Percentiles rank a stretch among this genome's conserved stretches.
These are phyloP conservation scores for Populus hybrid DNA, from an alignment of 441 rosid species.

Conservation along the genomic window DNA sequence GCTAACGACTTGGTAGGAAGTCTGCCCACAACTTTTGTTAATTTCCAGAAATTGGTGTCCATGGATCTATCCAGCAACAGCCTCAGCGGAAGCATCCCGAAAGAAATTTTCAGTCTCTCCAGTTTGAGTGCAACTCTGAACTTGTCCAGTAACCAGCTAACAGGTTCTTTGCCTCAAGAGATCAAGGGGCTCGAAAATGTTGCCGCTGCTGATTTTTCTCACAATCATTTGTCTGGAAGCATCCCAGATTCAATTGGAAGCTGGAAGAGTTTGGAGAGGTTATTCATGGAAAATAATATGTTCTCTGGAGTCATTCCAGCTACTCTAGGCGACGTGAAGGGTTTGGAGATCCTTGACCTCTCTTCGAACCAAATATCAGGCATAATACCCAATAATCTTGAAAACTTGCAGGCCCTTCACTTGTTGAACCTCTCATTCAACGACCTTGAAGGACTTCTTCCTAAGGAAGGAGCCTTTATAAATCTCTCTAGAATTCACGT, in stretches of 20 bases:
- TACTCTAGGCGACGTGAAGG: constrained; percentile 33
- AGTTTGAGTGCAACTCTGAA: constrained; percentile 38
- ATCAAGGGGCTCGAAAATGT: constrained; percentile 29
- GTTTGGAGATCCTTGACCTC: constrained; percentile 43
- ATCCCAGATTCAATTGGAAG: constrained; percentile 36
- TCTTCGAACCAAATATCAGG: constrained; percentile 48
- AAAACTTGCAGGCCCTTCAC: constrained; percentile 27
- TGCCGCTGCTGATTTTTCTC: constrained; percentile 36
- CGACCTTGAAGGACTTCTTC: constrained; percentile 39
- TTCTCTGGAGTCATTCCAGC: constrained; percentile 39
- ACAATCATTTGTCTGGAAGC: constrained; percentile 36
- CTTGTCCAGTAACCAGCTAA: constrained; percentile 38
- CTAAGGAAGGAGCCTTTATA: constrained; percentile 27
- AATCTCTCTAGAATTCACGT: constrained; percentile 26
- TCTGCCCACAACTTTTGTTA: constrained; percentile 37
- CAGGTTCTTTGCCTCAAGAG: constrained; percentile 36
- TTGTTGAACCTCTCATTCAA: constrained; percentile 48
- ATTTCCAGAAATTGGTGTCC: constrained; percentile 34
- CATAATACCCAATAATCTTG: constrained; percentile 38
- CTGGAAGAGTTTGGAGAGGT: constrained; percentile 47
- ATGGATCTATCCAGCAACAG: constrained; percentile 47
- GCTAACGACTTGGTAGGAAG: constrained; percentile 31
- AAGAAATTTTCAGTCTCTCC: constrained; percentile 36
- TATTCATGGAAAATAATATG: constrained; percentile 34
- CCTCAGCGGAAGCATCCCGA: constrained; percentile 44